Conservation (phyloP, 169 alveolate species). For the Plasmodium berghei region DNA sequence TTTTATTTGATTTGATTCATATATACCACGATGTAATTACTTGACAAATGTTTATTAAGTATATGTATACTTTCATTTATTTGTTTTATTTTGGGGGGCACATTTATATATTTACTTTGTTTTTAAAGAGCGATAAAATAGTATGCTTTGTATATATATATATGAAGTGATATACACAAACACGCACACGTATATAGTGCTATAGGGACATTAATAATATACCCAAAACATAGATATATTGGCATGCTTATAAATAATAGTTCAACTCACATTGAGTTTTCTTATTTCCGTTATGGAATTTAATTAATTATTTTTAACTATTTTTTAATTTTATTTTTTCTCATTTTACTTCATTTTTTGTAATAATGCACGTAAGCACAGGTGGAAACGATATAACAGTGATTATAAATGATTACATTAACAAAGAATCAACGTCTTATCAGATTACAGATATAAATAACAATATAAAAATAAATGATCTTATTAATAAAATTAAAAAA, state of each 20-base stretch:
- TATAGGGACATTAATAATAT: too few species aligned
- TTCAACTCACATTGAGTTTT: too few species aligned
- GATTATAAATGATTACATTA: conserved; percentile 41
- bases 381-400: conserved; percentile 30
- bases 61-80: too few species aligned
- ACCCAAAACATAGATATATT: not conserved
- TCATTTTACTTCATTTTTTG: not conserved
- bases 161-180: too few species aligned
- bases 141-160: too few species aligned
- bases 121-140: too few species aligned
- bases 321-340: not conserved
- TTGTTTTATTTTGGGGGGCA: too few species aligned
- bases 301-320: not conserved
- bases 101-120: too few species aligned
- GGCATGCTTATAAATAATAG: not conserved
- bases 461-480: conserved; percentile 37
- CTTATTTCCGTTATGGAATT: not conserved
- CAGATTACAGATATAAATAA: conserved; percentile 43
- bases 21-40: too few species aligned
- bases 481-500: conserved; percentile 49
- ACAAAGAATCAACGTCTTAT: conserved; percentile 35
- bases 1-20: too few species aligned
- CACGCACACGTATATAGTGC: not conserved
- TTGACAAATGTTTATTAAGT: too few species aligned
- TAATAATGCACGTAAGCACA: conserved; percentile 44